These are phyloP conservation scores for Fusarium temperatum DNA, from an alignment of 2,329 filamentous ascomycete genomes.

Conservation along the genomic window DNA sequence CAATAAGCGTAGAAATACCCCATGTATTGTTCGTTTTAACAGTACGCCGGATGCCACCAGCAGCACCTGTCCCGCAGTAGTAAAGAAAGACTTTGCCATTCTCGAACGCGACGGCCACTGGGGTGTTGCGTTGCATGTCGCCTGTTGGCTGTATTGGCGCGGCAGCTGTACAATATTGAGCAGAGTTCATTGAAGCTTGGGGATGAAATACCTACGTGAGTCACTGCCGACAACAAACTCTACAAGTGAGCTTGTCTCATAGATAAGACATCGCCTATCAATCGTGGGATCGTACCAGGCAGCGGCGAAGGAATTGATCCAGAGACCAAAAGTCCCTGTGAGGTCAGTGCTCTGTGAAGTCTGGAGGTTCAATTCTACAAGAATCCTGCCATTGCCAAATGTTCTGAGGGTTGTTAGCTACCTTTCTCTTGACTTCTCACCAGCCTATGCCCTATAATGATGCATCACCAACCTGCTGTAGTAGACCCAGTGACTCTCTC, in stretches of 20 bases:
- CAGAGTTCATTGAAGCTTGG: fast-evolving
- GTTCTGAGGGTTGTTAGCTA: neutral
- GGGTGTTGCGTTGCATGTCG: neutral
- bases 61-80: neutral
- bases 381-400: neutral
- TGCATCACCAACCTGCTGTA: neutral
- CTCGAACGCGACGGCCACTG: neutral
- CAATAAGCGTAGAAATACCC: fast-evolving
- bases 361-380: neutral
- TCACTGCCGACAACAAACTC: neutral
- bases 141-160: neutral
- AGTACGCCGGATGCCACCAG: neutral
- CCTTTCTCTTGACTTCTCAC: neutral
- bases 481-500: neutral
- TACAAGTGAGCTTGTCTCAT: neutral
- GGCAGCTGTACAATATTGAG: neutral
- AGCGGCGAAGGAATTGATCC: neutral
- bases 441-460: no score
- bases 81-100: neutral
- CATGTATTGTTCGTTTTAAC: neutral
- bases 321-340: neutral
- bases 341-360: neutral
- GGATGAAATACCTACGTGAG: neutral
- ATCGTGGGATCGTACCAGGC: neutral
- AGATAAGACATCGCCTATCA: neutral